A percentile compares a stretch with the other conserved stretches of the same genome.
Conservation (phyloP, 176 grass and related monocot species). For the Musa schizocarpa region DNA sequence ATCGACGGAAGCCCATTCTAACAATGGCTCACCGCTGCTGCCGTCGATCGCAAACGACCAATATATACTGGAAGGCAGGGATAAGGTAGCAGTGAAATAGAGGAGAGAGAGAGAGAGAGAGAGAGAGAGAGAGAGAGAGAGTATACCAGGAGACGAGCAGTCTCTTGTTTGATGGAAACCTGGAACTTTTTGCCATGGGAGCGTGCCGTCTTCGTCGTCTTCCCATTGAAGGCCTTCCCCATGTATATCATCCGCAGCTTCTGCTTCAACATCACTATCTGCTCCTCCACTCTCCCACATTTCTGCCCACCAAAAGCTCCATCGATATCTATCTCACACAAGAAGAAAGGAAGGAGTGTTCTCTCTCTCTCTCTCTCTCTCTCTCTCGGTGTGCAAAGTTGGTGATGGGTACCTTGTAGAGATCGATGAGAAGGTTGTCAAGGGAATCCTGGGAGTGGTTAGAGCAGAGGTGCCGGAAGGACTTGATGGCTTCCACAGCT, state of each 20-base stretch:
- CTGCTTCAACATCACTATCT: conserved; percentile 79
- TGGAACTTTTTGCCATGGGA: conserved; percentile 96
- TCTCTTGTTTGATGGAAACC: conserved; percentile 86
- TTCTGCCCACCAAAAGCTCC: conserved; percentile 33
- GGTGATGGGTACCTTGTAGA: not conserved
- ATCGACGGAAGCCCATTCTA: no score
- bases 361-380: no score
- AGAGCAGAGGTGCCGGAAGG: conserved; percentile 3
- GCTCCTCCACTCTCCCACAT: conserved; percentile 67
- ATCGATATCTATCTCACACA: not conserved
- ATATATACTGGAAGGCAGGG: no score
- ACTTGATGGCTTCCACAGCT: conserved; percentile 5
- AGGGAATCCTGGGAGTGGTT: not conserved
- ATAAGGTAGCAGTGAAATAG: no score
- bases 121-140: no score
- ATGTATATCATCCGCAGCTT: conserved; percentile 81
- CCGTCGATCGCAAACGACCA: no score
- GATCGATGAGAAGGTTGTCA: conserved; percentile 6
- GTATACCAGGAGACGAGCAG: conserved; percentile 60
- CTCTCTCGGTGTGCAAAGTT: no score
- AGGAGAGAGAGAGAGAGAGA: no score
- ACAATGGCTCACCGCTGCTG: no score
- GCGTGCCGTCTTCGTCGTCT: conserved; percentile 68
- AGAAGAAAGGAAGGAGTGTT: no score
- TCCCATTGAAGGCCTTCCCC: conserved; percentile 82